Percentiles rank a stretch among this genome's conserved stretches.
phyloP scores from a whole-genome alignment of 2,329 filamentous ascomycete genomes.

The Tolypocladium nubicola region DNA sequence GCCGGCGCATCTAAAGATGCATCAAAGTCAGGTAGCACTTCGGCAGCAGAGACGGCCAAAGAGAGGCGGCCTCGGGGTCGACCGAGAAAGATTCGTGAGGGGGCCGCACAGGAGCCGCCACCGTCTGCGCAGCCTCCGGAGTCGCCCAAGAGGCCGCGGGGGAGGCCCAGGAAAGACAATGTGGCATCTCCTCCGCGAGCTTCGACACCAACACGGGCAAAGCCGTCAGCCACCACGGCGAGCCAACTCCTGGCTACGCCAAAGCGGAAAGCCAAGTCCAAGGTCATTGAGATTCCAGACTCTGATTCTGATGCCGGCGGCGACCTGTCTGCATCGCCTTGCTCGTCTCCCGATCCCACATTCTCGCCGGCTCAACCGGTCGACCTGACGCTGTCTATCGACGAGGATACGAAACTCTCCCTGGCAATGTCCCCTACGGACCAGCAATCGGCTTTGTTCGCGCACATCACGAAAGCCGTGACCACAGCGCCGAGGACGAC shows the following conservation, averaged over 20 bases:
- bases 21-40: background rate
- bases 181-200: background rate
- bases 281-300: slow-evolving; percentile 38
- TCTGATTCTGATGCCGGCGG: slow-evolving; percentile 31
- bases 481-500: slow-evolving; percentile 36
- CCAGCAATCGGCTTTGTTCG: slow-evolving; percentile 35
- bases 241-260: background rate
- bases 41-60: slow-evolving; percentile 1
- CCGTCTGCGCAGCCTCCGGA: slow-evolving; percentile 21
- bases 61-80: slow-evolving; percentile 20
- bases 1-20: background rate
- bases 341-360: slow-evolving; percentile 23
- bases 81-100: slow-evolving; percentile 17
- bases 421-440: slow-evolving; percentile 26
- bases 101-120: slow-evolving; percentile 20
- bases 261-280: background rate
- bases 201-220: slow-evolving; percentile 3
- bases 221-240: background rate
- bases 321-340: slow-evolving; percentile 18
- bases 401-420: slow-evolving; percentile 35
- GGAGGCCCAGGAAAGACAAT: slow-evolving; percentile 28
- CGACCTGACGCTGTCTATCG: slow-evolving; percentile 32
- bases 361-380: slow-evolving; percentile 33
- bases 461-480: slow-evolving; percentile 44
- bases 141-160: slow-evolving; percentile 26